These are phyloP conservation scores for Phialemoniopsis sp. DNA, from an alignment of 2,329 filamentous ascomycete genomes.

Conservation along the genomic window DNA sequence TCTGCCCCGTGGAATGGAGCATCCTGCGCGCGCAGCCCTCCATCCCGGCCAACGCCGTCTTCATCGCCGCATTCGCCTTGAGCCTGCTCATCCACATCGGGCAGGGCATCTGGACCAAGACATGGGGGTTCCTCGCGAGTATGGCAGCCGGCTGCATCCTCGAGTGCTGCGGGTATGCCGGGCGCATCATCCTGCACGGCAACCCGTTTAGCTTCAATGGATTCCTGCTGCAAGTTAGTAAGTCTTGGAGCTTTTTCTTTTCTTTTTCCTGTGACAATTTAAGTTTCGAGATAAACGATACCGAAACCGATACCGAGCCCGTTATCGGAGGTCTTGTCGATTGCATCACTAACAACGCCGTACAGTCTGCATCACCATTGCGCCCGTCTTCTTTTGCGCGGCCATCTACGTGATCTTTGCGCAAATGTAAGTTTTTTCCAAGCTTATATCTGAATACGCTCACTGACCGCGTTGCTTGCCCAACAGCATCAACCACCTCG, in stretches of 20 bases:
- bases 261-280: no score
- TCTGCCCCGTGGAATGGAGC: conserved; percentile 39
- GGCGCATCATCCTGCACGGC: conserved; percentile 50
- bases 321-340: no score
- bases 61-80: conserved; percentile 38
- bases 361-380: conserved; percentile 57
- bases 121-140: conserved; percentile 41
- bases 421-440: conserved; percentile 8
- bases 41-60: conserved; percentile 33
- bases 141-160: conserved; percentile 53
- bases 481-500: conserved; percentile 28
- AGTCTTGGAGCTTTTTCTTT: no score
- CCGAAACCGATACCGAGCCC: no score
- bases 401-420: conserved; percentile 62
- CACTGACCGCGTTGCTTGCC: no score
- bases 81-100: conserved; percentile 40
- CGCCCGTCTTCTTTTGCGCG: conserved; percentile 53
- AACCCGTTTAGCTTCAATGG: conserved; percentile 55
- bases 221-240: conserved; percentile 64
- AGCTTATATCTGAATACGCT: no score
- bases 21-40: conserved; percentile 43
- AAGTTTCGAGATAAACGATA: no score
- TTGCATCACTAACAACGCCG: no score
- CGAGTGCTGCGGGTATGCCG: conserved; percentile 61
- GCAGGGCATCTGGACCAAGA: conserved; percentile 41